These are phyloP conservation scores for Cajanus cajan DNA, from an alignment of 306 rosid genomes.

Conservation along the genomic window DNA sequence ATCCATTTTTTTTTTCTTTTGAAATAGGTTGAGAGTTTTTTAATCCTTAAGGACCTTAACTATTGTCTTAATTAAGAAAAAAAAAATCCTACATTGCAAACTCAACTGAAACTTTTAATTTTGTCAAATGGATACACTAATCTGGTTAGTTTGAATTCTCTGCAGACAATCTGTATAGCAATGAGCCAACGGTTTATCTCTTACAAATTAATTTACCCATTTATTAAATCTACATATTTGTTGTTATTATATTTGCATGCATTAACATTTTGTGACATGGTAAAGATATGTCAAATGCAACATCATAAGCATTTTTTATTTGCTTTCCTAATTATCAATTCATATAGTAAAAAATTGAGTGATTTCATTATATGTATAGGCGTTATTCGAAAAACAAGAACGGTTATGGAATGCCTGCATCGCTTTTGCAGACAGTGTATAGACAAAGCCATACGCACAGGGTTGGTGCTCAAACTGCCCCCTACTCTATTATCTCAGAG, in stretches of 20 bases:
- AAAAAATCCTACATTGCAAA: too few species aligned
- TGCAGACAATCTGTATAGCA: neutral
- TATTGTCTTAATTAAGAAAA: too few species aligned
- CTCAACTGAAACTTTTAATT: neutral
- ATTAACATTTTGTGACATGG: neutral
- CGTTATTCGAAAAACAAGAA: conserved; percentile 77
- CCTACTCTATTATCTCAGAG: neutral
- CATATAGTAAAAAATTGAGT: neutral
- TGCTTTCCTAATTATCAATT: neutral
- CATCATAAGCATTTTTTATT: neutral
- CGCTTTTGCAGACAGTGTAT: conserved; percentile 93
- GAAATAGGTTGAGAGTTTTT: too few species aligned
- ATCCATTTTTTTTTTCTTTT: neutral
- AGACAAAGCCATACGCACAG: conserved; percentile 84
- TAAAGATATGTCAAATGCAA: neutral
- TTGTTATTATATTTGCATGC: neutral
- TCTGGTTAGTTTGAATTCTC: neutral
- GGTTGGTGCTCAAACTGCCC: conserved; percentile 44
- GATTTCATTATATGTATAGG: conserved; percentile 46
- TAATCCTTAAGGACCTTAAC: too few species aligned
- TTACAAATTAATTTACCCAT: neutral
- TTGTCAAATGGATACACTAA: neutral
- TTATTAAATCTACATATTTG: neutral
- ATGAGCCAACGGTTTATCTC: neutral
- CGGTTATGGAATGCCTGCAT: conserved; percentile 88